Base-by-base conservation (phyloP, 2,329 filamentous ascomycete genomes). In the Fonsecaea erecta region DNA sequence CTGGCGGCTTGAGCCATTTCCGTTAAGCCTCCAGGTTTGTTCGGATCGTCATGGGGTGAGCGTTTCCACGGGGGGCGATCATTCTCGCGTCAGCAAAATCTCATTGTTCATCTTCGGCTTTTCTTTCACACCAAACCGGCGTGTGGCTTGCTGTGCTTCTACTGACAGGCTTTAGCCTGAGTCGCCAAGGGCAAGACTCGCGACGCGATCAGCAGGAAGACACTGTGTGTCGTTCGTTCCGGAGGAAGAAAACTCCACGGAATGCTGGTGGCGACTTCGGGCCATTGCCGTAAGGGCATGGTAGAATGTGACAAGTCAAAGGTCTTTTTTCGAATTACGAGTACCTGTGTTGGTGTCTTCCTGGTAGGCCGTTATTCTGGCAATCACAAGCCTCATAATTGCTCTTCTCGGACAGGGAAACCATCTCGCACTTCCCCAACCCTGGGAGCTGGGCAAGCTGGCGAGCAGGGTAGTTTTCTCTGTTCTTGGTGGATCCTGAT, bases 401-500 rank as follows among this genome's bases (percentile, higher is more conserved):
- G 18, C 18, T 48, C 24, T 48, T 48, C 18, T 48, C n/a, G 43
- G 43, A 48, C 35, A 48, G 21, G 54, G 21, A 37, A 52, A 28
- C 14, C 28, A 11, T 9, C 18, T 21, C 21, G 26, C 40, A 24
- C 12, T 48, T 57, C 34, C 35, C 18, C 9, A 1, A 16, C 34
- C 37, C 30, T 58, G 40, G 24, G 12, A n/a, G n/a, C n/a, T n/a
- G n/a, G n/a, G n/a, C n/a, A 14, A n/a, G 16, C 35, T 40, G 52
- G 16, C 37, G 1, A 40, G 37, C n/a, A n/a, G 37, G n/a, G 24
- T 7, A 24, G 24, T 54, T 32, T 54, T 32, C n/a, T 9, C 21
- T 1, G 24, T 57, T 21, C 8, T 46, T 21, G n/a, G 35, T 62
- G 34, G 58, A 62, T 37, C 24, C 46, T 55, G 59, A 62, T 62